These are phyloP conservation scores for Rhynchosporium secalis DNA, from an alignment of 2,329 filamentous ascomycete species.

Conservation along the genomic window DNA sequence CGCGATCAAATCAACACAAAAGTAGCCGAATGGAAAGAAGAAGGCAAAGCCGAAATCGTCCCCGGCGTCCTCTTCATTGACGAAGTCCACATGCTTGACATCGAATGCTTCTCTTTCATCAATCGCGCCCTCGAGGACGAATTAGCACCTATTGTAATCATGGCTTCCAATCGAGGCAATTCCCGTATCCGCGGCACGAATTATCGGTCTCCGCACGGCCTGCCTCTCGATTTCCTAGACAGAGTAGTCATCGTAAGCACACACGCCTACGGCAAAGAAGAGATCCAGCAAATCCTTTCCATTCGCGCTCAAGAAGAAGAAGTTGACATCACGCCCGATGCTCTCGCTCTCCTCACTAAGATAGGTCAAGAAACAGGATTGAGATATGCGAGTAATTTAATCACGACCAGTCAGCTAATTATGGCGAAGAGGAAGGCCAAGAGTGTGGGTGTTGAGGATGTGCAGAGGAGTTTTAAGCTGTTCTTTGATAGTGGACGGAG, in stretches of 20 bases:
- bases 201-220: constrained; percentile 88
- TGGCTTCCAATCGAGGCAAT: constrained; percentile 95
- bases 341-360: constrained; percentile 89
- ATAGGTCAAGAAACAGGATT: constrained; percentile 91
- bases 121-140: constrained; percentile 96
- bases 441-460: constrained; percentile 82
- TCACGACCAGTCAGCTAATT: constrained; percentile 88
- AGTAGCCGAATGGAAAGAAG: constrained; percentile 98
- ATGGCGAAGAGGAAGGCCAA: constrained; percentile 82
- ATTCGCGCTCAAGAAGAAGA: constrained; percentile 96
- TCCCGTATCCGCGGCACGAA: constrained; percentile 90
- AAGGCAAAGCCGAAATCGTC: constrained; percentile 97
- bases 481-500: constrained; percentile 91
- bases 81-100: constrained; percentile 99
- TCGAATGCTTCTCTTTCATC: constrained; percentile 98
- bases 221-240: constrained; percentile 94
- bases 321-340: constrained; percentile 85
- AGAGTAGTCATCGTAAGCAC: constrained; percentile 96
- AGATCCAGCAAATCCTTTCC: constrained; percentile 88
- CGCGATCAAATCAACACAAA: constrained; percentile 99
- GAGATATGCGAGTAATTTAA: constrained; percentile 95
- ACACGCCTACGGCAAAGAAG: constrained; percentile 75
- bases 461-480: constrained; percentile 88
- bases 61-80: constrained; percentile 97
- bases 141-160: constrained; percentile 95